Conservation (phyloP, 768 basidiomycete genomes). For the Bullera alba region DNA sequence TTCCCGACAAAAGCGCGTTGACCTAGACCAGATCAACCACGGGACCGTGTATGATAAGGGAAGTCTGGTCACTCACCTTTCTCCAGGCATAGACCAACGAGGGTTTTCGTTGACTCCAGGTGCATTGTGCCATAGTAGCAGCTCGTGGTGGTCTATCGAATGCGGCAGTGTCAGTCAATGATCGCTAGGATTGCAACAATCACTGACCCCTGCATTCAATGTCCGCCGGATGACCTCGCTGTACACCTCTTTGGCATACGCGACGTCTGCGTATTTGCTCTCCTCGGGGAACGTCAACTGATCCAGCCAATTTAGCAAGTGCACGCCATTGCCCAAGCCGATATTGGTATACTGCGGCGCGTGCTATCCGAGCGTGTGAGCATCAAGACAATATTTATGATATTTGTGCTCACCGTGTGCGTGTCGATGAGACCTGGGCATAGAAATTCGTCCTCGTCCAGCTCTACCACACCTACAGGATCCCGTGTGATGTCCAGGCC, state of each 20-base stretch:
- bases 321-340: constrained; percentile 62
- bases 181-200: neutral
- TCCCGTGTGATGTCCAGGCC: constrained; percentile 49
- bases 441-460: constrained; percentile 56
- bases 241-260: constrained; percentile 67
- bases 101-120: constrained; percentile 66
- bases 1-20: constrained; percentile 40
- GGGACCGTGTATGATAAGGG: neutral
- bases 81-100: constrained; percentile 67
- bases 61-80: constrained; percentile 50
- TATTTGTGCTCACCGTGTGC: constrained; percentile 61
- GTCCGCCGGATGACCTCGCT: constrained; percentile 62
- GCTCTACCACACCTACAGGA: constrained; percentile 45
- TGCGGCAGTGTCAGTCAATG: constrained; percentile 1
- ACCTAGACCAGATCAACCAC: constrained; percentile 13
- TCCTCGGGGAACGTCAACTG: constrained; percentile 85
- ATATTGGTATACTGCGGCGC: constrained; percentile 60
- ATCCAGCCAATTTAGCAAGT: constrained; percentile 82
- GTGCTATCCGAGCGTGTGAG: constrained; percentile 58
- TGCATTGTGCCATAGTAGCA: constrained; percentile 87
- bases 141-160: constrained; percentile 74
- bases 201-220: constrained; percentile 67
- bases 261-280: constrained; percentile 60
- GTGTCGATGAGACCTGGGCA: constrained; percentile 89
- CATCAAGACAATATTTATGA: neutral